These are phyloP conservation scores for Nemania bipapillata DNA, from an alignment of 2,329 filamentous ascomycete genomes.

Conservation along the genomic window DNA sequence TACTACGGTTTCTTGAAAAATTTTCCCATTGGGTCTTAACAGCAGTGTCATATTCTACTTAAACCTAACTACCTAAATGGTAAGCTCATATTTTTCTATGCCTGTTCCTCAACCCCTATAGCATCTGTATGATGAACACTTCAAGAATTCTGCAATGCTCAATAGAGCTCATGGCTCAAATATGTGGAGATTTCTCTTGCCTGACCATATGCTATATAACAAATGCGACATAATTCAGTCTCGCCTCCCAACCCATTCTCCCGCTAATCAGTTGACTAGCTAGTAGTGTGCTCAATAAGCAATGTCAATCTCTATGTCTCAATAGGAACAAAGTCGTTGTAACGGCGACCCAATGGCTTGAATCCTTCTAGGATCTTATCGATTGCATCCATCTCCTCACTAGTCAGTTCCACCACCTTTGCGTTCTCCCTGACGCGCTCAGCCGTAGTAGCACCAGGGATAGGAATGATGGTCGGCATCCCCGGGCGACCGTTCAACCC, in stretches of 20 bases:
- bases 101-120: neutral
- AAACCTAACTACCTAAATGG: conserved; percentile 4
- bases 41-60: neutral
- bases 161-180: conserved; percentile 45
- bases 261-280: conserved; percentile 19
- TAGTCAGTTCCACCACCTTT: conserved; percentile 60
- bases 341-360: conserved; percentile 61
- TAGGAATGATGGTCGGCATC: conserved; percentile 70
- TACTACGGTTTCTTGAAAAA: too few relatives aligned
- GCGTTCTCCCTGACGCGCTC: conserved; percentile 71
- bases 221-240: neutral
- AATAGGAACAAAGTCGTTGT: conserved; percentile 53
- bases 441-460: conserved; percentile 70
- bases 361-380: conserved; percentile 62
- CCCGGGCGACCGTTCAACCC: conserved; percentile 62
- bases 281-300: neutral
- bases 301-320: conserved; percentile 52
- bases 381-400: conserved; percentile 63
- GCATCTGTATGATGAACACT: conserved; percentile 46
- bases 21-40: neutral
- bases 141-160: conserved; percentile 55
- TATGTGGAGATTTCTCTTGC: conserved; percentile 51
- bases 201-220: conserved; percentile 43
- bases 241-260: neutral
- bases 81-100: conserved; percentile 18